Evolutionary conservation across 305 asterid genomes (phyloP), one percentile per base, ranked within the genome.

Genomic region (Solanum hybrid): DNA sequence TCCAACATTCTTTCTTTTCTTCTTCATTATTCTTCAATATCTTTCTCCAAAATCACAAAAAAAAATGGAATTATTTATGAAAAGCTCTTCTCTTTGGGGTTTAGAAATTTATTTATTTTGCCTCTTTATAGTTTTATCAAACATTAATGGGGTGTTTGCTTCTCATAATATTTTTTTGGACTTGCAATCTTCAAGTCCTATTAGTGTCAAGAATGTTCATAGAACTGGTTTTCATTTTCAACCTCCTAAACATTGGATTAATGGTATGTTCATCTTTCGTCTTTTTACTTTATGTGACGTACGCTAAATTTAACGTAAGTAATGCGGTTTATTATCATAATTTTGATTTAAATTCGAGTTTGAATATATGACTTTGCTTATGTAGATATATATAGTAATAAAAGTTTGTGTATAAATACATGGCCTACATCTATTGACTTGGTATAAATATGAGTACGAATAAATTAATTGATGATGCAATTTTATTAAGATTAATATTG

Each of bases 181-280:
- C 29, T 81, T 87, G 33, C 94, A 92, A 77, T 87, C 89, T 10
- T 16, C 42, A 5, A 29, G 69, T 26, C 78, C 87, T 5, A 28
- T 9, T 39, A 14, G 31, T 13, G 92, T 92, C 11, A 80, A 89
- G 7, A 73, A 61, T 22, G 28, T 36, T 1, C 91, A 89, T n/a
- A 90, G 92, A 89, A 92, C 94, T 24, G 91, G 86, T 28, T 92
- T 79, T 24, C 95, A 93, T 76, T 93, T 93, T 90, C 94, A 91
- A 61, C 95, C 94, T 5, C 22, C 78, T 36, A 64, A 42, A 24
- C 13, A 92, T 36, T 93, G 95, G 94, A 93, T 93, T 6, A 92
- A 92, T 84, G 95, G 95, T 92, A 80, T 11, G 11, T 87, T 84
- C 7, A 84, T 84, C 40, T 29, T 26, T 18, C 20, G 0, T 81